Base-by-base conservation (phyloP, 2,329 filamentous ascomycete genomes). In the Samsoniella hepiali region DNA sequence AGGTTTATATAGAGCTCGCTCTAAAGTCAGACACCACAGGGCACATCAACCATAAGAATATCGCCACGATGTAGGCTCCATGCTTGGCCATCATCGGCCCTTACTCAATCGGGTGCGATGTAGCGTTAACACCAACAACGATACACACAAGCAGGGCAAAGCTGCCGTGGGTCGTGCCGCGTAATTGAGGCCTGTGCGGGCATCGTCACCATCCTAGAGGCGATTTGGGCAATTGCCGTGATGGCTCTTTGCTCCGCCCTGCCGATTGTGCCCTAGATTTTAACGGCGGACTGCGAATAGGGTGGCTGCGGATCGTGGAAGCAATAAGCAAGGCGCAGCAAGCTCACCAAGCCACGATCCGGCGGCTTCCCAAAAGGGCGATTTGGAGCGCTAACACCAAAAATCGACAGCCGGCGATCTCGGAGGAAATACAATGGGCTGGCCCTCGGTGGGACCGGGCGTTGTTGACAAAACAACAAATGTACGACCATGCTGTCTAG, bases 301-400 rank as follows among this genome's bases (percentile, higher is more conserved):
- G 22, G 51, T 15, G 34, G 51, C 51, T 31, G 22, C 9, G 29
- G 53, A 56, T 56, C 53, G 53, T 27, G 51, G 13, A 17, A 7
- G 32, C 27, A 32, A 34, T 58, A 36, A 47, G 55, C 55, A 47
- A 22, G 55, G 55, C 55, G 55, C 55, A 58, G 55, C 55, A 44
- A 17, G 54, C 54, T 13, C 53, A n/a, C 11, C 11, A 11, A 34
- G 49, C 34, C 53, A 42, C 36, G 3, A 6, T 51, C 7, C 55
- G 55, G 40, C 9, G 1, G 22, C 17, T 58, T 58, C 55, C 55
- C 15, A 36, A 47, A 58, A 47, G 3, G 55, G 55, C 10, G 47
- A 27, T 36, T 58, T 58, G 42, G 42, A 58, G 55, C 54, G 54
- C 55, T 58, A 58, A 29, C 55, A 47, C 42, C 40, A 45, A 58